Evolutionary conservation across 176 grass and related monocot species (phyloP).

Genomic region (Oryza glumipatula): DNA sequence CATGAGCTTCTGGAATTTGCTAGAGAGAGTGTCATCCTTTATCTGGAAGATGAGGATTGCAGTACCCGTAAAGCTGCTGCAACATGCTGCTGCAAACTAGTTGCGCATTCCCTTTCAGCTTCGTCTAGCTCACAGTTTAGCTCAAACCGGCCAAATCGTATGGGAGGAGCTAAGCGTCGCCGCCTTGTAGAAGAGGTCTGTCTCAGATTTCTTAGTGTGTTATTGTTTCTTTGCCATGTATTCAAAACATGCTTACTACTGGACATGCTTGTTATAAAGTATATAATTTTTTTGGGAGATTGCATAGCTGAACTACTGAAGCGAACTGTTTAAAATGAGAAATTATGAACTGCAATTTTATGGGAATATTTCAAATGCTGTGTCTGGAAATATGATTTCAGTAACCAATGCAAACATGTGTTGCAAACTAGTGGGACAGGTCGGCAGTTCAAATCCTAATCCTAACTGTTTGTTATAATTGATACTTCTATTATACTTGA

Average conservation of each 20-base stretch:
- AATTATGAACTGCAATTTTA: constrained; percentile 16
- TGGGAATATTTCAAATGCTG: background rate
- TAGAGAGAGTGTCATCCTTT: constrained; percentile 83
- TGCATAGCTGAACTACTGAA: background rate
- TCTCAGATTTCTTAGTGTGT: background rate
- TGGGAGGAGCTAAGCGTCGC: constrained; percentile 76
- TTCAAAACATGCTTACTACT: background rate
- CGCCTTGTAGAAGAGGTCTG: constrained; percentile 89
- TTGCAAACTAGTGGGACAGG: background rate
- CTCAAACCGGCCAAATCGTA: constrained; percentile 80
- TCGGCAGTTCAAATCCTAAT: background rate
- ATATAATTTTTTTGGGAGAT: background rate
- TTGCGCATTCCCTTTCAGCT: constrained; percentile 83
- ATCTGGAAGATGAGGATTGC: constrained; percentile 94
- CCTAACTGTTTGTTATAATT: background rate
- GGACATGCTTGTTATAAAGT: background rate
- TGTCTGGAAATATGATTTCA: background rate
- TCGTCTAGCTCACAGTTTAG: constrained; percentile 63
- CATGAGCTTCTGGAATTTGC: constrained; percentile 96
- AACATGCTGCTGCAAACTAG: constrained; percentile 88
- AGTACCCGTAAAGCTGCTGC: constrained; percentile 86
- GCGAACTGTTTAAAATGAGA: constrained; percentile 2
- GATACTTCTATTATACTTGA: background rate
- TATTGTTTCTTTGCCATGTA: constrained; percentile 21
- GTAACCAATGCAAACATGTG: constrained; percentile 11